Percentiles rank a stretch among this genome's conserved stretches.
These are phyloP conservation scores for Solanum clarkiae DNA, from an alignment of 257 asterid genomes.

Conservation along the genomic window DNA sequence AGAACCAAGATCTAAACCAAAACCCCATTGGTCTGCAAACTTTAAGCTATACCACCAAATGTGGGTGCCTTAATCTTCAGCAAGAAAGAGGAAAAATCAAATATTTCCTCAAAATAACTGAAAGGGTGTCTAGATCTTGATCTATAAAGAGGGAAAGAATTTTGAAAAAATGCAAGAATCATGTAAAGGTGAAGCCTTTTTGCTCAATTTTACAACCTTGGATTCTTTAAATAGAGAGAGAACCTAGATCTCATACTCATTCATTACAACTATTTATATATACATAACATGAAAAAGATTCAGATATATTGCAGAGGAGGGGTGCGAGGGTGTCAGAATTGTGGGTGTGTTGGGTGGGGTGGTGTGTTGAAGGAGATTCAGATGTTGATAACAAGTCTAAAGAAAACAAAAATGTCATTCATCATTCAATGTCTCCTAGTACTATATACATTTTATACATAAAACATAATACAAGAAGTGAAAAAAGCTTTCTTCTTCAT, in stretches of 20 bases:
- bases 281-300: background rate
- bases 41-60: background rate
- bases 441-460: background rate
- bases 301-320: background rate
- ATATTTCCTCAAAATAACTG: background rate
- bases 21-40: background rate
- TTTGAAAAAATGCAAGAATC: background rate
- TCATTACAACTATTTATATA: background rate
- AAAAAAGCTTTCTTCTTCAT: background rate
- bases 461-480: background rate
- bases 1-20: background rate
- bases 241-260: conserved; percentile 1
- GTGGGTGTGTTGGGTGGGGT: background rate
- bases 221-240: conserved; percentile 5
- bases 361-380: background rate
- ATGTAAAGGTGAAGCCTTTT: conserved; percentile 3
- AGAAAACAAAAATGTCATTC: background rate
- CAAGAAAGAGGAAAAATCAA: background rate
- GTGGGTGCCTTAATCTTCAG: background rate
- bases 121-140: background rate
- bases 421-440: background rate
- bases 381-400: background rate
- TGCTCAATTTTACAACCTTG: background rate
- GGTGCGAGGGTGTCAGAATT: background rate
- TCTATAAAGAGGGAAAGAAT: background rate